phyloP scores from a whole-genome alignment of 2,329 filamentous ascomycete species.

The Cercospora sojina region DNA sequence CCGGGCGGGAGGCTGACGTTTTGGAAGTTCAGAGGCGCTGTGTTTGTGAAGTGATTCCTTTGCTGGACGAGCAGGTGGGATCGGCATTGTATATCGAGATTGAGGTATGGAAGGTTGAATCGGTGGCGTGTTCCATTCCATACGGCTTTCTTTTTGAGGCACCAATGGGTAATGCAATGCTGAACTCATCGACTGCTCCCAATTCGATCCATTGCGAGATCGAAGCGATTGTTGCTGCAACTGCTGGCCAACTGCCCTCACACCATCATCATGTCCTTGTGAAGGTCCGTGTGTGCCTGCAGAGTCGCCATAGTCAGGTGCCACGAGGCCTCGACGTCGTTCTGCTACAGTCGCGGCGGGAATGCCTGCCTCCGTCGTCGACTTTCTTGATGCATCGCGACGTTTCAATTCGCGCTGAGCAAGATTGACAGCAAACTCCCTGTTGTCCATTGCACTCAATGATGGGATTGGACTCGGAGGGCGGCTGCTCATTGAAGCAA shows the following conservation, averaged over 20 bases:
- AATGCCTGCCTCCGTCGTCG: constrained; percentile 55
- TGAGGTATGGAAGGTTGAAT: constrained; percentile 28
- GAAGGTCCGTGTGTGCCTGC: constrained; percentile 8
- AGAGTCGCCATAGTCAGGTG: constrained; percentile 23
- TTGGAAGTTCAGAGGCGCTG: constrained; percentile 13
- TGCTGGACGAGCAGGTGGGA: constrained; percentile 30
- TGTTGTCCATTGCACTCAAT: constrained; percentile 68
- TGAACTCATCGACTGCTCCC: constrained; percentile 17
- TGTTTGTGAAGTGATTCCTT: constrained; percentile 32
- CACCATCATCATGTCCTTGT: constrained; percentile 21
- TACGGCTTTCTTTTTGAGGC: constrained; percentile 43
- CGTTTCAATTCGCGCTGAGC: constrained; percentile 70
- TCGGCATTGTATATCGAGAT: constrained; percentile 27
- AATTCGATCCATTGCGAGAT: constrained; percentile 8
- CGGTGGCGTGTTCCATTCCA: constrained; percentile 35
- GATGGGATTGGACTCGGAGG: constrained; percentile 24
- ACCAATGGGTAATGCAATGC: constrained; percentile 48
- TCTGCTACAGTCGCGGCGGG: constrained; percentile 44
- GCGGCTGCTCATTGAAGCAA: constrained; percentile 15
- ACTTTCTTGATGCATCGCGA: constrained; percentile 58
- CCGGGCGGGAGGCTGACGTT: constrained; percentile 26
- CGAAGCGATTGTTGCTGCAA: constrained; percentile 22
- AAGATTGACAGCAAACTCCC: constrained; percentile 72
- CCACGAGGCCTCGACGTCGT: constrained; percentile 32
- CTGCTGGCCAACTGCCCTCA: constrained; percentile 31